A percentile compares a stretch with the other conserved stretches of the same genome.
Conservation (phyloP, 345 rosid genomes). For the Moricandia moricandioides region DNA sequence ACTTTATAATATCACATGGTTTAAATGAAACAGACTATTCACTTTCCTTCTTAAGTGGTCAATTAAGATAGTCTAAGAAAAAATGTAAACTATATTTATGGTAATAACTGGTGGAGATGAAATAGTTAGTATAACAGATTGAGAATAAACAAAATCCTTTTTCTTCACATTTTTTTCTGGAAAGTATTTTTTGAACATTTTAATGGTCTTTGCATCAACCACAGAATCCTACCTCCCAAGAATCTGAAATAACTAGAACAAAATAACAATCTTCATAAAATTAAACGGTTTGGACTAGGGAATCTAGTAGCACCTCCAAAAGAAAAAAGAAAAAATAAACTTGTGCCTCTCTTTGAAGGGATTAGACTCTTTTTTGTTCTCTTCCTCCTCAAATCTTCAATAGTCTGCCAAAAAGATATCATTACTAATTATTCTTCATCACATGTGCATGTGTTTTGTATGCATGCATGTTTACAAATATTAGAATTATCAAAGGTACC, state of each 20-base stretch:
- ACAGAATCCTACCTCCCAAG: constrained; percentile 19
- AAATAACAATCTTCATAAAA: constrained; percentile 19
- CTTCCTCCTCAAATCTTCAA: constrained; percentile 25
- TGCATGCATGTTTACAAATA: background rate
- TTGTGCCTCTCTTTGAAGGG: constrained; percentile 13
- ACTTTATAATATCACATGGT: background rate
- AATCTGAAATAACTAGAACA: constrained; percentile 16
- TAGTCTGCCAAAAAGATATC: constrained; percentile 29
- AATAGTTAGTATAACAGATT: background rate
- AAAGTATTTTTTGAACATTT: background rate
- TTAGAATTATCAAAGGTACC: no score
- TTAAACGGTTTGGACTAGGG: background rate
- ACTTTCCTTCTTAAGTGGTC: background rate
- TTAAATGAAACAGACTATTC: background rate
- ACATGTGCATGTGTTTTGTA: constrained; percentile 31
- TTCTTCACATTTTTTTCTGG: background rate
- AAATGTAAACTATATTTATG: background rate
- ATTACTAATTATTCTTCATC: background rate
- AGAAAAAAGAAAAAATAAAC: background rate
- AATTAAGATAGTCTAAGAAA: background rate
- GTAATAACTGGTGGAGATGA: background rate
- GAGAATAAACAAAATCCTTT: background rate
- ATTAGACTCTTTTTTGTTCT: constrained; percentile 28
- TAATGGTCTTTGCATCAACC: constrained; percentile 6
- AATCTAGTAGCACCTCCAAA: constrained; percentile 8